Evolutionary conservation across 352 stramenopile species (phyloP), one percentile per base, ranked within the genome.

Genomic region (Phytophthora sansomeana): DNA sequence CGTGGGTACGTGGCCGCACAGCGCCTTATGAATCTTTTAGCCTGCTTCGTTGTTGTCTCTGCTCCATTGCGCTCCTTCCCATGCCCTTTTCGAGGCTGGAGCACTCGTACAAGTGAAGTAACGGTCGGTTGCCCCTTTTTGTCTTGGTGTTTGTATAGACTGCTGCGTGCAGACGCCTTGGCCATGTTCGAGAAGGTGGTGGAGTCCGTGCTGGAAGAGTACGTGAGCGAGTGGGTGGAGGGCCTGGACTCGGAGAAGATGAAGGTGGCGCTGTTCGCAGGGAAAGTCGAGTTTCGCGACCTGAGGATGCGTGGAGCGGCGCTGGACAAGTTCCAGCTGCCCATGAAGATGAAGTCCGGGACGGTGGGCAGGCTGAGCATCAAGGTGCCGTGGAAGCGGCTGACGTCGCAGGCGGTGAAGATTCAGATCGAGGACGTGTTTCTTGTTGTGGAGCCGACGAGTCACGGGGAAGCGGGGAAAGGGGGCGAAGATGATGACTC

Each of bases 191-290:
- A 95, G 71, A 93, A 91, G 58, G 76, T 93, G 8, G 75, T 96
- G 54, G 86, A 96, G 53, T 91, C 86, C 19, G 81, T 96, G 42
- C 63, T 96, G 41, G 88, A 91, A 58, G 86, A 96, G 75, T 95
- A 96, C 58, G 78, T 96, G 47, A 93, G 83, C 10, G 86, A 92
- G 67, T 96, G 88, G 85, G 77, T 96, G 60, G 88, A 95, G 32
- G 88, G 85, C 0, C 74, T 96, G 38, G 86, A 96, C 58, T 83
- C 86, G 39, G 85, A 95, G 80, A 93, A 94, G 73, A 96, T 95
- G 83, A 93, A 93, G 68, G 70, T 96, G 53, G 88, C 80, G 36
- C 67, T 96, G 32, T 95, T 95, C 50, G 75, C 85, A 21, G 86
- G 88, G 13, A 94, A 94, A 44, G 85, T 96, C 48, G 86, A 93